These are phyloP conservation scores for Aureobasidium zeae DNA, from an alignment of 2,329 filamentous ascomycete species.

Conservation along the genomic window DNA sequence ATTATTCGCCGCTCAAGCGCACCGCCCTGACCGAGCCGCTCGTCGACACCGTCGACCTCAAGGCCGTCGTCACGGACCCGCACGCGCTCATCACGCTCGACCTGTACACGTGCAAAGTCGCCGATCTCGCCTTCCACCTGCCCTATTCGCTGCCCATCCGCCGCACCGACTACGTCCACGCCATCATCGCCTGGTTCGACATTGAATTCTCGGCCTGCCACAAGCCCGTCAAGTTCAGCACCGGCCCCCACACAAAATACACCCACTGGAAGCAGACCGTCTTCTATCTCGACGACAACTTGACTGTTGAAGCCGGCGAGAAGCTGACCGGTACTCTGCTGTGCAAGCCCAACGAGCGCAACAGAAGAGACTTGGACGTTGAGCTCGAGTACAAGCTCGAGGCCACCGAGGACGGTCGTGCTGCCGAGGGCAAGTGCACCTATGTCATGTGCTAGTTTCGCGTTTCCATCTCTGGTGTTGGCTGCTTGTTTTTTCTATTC, in stretches of 20 bases:
- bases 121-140: constrained; percentile 73
- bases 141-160: constrained; percentile 68
- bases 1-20: constrained; percentile 88
- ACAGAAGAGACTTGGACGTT: constrained; percentile 91
- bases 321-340: constrained; percentile 61
- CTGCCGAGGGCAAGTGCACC: constrained; percentile 58
- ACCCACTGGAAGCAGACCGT: constrained; percentile 99
- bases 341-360: constrained; percentile 87
- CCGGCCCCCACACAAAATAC: constrained; percentile 96
- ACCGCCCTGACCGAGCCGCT: constrained; percentile 92
- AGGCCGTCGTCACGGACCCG: constrained; percentile 92
- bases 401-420: constrained; percentile 62
- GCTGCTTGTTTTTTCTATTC: background rate
- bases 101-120: constrained; percentile 78
- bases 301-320: constrained; percentile 86
- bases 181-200: constrained; percentile 96
- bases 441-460: constrained; percentile 61
- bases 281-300: constrained; percentile 88
- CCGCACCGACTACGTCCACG: constrained; percentile 91
- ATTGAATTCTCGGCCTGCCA: constrained; percentile 98
- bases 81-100: constrained; percentile 77
- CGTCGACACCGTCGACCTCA: constrained; percentile 95
- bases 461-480: background rate
- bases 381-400: constrained; percentile 72
- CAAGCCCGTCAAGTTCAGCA: constrained; percentile 95